phyloP scores from a whole-genome alignment of 2,329 filamentous ascomycete species.

The Diaporthe ilicicola region DNA sequence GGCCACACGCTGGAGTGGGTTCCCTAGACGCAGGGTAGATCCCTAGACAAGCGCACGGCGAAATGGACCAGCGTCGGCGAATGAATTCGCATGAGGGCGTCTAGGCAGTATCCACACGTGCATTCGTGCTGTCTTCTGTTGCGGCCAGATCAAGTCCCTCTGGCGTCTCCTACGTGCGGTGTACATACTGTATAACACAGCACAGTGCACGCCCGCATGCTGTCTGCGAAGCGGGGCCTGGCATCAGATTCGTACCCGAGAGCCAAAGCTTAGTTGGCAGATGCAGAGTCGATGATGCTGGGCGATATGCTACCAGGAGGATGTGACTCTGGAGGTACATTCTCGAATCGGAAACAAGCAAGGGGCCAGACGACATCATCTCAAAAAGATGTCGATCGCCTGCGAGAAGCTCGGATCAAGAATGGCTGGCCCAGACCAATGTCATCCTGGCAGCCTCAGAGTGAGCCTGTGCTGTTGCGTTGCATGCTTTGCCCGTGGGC shows the following conservation, averaged over 20 bases:
- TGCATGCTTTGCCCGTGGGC: conserved; percentile 1
- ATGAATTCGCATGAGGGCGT: conserved; percentile 9
- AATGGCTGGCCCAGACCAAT: conserved; percentile 2
- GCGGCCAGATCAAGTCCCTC: background rate
- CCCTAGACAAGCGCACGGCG: conserved; percentile 25
- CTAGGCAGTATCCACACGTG: background rate
- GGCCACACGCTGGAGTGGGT: conserved; percentile 25
- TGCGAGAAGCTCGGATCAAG: conserved; percentile 28
- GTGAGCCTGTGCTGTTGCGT: conserved; percentile 1
- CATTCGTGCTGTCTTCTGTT: background rate
- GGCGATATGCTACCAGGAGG: background rate
- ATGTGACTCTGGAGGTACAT: background rate
- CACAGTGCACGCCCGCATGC: background rate
- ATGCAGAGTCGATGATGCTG: background rate
- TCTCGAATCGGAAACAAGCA: conserved; percentile 12
- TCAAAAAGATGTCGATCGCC: conserved; percentile 20
- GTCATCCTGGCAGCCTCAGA: conserved; percentile 1
- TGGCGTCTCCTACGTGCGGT: background rate
- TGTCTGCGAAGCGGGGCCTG: background rate
- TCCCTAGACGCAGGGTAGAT: conserved; percentile 31
- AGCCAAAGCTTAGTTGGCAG: conserved; percentile 18
- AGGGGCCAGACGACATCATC: conserved; percentile 14
- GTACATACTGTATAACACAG: background rate
- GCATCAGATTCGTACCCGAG: background rate
- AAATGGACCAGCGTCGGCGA: conserved; percentile 25